Conservation (phyloP, 192 early-diverging fungal genomes). For the Dispira simplex region DNA sequence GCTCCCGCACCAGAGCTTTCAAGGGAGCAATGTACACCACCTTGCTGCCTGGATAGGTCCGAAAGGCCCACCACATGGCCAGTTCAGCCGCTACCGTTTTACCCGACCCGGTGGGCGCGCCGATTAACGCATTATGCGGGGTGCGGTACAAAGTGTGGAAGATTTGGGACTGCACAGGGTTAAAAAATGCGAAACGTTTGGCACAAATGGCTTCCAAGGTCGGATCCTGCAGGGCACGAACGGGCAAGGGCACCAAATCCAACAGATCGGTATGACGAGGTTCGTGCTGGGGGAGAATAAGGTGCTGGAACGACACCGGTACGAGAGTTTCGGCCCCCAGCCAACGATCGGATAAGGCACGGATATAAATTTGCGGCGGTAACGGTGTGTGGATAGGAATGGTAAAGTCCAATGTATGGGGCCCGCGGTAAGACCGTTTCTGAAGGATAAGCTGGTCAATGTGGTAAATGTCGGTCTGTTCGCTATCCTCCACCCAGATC, state of each 20-base stretch:
- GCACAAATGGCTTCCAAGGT: slow-evolving; percentile 74
- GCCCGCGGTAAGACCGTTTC: slow-evolving; percentile 45
- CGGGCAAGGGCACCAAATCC: slow-evolving; percentile 81
- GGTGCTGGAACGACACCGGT: slow-evolving; percentile 80
- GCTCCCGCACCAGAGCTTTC: slow-evolving; percentile 93
- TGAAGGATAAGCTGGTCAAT: slow-evolving; percentile 80
- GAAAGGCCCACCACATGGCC: slow-evolving; percentile 87
- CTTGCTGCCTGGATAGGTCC: slow-evolving; percentile 62
- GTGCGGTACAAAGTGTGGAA: slow-evolving; percentile 94
- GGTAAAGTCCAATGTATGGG: slow-evolving; percentile 62
- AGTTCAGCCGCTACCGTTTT: slow-evolving; percentile 95
- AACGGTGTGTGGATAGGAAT: slow-evolving; percentile 87
- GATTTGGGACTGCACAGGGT: slow-evolving; percentile 97
- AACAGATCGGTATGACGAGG: slow-evolving; percentile 83
- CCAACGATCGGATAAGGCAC: slow-evolving; percentile 94
- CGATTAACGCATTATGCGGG: slow-evolving; percentile 70
- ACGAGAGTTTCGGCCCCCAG: slow-evolving; percentile 74
- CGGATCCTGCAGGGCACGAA: slow-evolving; percentile 67
- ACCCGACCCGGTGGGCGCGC: slow-evolving; percentile 95
- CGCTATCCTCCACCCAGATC: slow-evolving; percentile 90
- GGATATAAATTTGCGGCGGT: slow-evolving; percentile 80
- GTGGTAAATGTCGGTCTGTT: slow-evolving; percentile 81
- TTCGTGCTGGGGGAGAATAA: slow-evolving; percentile 76
- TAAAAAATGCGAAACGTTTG: slow-evolving; percentile 85
- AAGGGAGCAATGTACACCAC: slow-evolving; percentile 97